phyloP scores from a whole-genome alignment of 345 rosid species.

The Populus euphratica region DNA sequence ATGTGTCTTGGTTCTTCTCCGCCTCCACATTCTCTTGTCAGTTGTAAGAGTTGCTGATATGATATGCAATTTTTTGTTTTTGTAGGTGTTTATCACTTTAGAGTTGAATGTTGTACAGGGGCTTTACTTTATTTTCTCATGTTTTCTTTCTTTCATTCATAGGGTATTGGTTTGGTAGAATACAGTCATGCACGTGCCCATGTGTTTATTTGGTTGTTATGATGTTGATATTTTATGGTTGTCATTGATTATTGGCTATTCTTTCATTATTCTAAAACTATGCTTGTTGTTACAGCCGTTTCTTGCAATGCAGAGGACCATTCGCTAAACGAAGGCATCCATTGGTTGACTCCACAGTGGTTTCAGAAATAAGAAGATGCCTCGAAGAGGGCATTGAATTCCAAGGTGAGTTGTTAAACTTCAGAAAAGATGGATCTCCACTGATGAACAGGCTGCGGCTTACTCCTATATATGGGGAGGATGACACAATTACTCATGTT shows the following conservation, averaged over 20 bases:
- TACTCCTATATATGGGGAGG: constrained; percentile 85
- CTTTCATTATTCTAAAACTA: constrained; percentile 19
- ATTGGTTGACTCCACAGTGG: constrained; percentile 65
- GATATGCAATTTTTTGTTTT: not conserved
- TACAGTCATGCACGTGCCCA: not conserved
- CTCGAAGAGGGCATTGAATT: constrained; percentile 78
- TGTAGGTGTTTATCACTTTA: not conserved
- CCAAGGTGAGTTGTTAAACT: constrained; percentile 82
- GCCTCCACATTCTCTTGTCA: not conserved
- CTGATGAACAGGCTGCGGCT: constrained; percentile 70
- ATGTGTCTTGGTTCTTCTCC: not conserved
- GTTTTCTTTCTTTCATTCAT: not conserved
- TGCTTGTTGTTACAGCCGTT: constrained; percentile 51
- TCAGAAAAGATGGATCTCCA: constrained; percentile 81
- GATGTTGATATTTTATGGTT: constrained; percentile 2
- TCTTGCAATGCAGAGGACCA: constrained; percentile 88
- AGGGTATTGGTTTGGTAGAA: not conserved
- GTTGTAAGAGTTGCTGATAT: not conserved
- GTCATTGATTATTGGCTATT: constrained; percentile 13
- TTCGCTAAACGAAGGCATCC: constrained; percentile 93
- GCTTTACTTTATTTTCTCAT: not conserved
- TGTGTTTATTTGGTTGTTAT: not conserved
- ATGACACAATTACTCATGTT: constrained; percentile 65
- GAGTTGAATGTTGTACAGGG: not conserved
- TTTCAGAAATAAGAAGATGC: constrained; percentile 77